These are phyloP conservation scores for Sporothrix brunneoviolacea DNA, from an alignment of 2,329 filamentous ascomycete species.

Conservation along the genomic window DNA sequence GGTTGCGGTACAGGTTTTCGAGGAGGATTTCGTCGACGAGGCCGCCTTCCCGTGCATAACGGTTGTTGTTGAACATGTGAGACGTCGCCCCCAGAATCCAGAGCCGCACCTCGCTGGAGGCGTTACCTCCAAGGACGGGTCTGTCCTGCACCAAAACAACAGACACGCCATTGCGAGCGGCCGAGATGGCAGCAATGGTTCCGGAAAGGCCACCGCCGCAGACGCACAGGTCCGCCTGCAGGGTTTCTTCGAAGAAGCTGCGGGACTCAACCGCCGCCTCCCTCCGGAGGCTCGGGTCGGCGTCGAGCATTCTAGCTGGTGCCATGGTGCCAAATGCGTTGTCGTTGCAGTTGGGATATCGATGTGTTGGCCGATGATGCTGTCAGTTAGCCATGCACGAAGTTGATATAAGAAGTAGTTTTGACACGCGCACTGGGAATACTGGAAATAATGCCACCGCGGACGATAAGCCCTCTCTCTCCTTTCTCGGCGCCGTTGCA, in stretches of 20 bases:
- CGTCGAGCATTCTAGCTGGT: conserved; percentile 18
- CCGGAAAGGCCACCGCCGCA: conserved; percentile 22
- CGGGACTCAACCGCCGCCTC: conserved; percentile 19
- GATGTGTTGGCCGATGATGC: too few species aligned
- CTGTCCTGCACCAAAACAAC: conserved; percentile 21
- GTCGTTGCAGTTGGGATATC: background rate
- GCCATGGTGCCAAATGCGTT: conserved; percentile 17
- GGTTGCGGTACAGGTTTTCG: conserved; percentile 22
- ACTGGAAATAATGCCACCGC: too few species aligned
- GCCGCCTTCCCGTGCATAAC: conserved; percentile 22
- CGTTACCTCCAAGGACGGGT: conserved; percentile 22
- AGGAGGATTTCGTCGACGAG: conserved; percentile 23
- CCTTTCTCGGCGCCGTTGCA: too few species aligned
- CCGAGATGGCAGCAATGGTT: conserved; percentile 21
- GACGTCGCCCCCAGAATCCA: conserved; percentile 23
- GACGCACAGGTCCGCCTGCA: conserved; percentile 25
- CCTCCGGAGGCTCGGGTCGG: conserved; percentile 16
- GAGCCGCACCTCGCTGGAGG: conserved; percentile 21
- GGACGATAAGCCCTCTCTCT: too few species aligned
- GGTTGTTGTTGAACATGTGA: conserved; percentile 26
- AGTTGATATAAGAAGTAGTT: too few species aligned
- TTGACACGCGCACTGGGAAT: too few species aligned
- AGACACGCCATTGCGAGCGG: conserved; percentile 20
- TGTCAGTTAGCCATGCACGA: too few species aligned
- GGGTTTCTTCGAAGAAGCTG: conserved; percentile 14